Percentiles rank a stretch among this genome's conserved stretches.
phyloP scores from a whole-genome alignment of 2,329 filamentous ascomycete genomes.

The Monosporascus sp. region DNA sequence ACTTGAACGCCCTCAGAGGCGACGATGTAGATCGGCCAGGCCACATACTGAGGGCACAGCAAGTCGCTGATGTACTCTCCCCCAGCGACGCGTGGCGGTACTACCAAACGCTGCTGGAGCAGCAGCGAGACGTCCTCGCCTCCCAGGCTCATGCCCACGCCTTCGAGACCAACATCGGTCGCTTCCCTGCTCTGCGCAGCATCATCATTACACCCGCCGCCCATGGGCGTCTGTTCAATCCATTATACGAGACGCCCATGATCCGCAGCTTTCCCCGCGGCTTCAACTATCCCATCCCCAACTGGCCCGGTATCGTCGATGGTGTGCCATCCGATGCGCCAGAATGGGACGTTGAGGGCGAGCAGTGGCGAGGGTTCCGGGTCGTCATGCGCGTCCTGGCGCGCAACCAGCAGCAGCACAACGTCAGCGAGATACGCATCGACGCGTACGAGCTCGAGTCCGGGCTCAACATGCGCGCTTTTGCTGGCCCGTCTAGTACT shows the following conservation, averaged over 20 bases:
- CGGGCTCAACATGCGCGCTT: constrained; percentile 28
- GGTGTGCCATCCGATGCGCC: not conserved
- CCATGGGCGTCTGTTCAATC: constrained; percentile 31
- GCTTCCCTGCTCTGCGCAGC: constrained; percentile 30
- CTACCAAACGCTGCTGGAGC: constrained; percentile 27
- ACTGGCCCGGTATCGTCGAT: constrained; percentile 19
- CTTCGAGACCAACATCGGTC: constrained; percentile 27
- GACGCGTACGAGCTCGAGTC: constrained; percentile 25
- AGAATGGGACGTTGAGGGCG: constrained; percentile 6
- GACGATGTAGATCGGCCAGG: not conserved
- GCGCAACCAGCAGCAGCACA: constrained; percentile 8
- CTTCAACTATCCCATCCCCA: constrained; percentile 34
- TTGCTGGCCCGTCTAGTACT: constrained; percentile 12
- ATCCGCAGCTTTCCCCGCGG: constrained; percentile 34
- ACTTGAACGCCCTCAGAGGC: not conserved
- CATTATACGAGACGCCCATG: constrained; percentile 37
- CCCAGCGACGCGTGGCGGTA: constrained; percentile 14
- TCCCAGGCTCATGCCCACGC: constrained; percentile 23
- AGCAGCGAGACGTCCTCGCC: constrained; percentile 27
- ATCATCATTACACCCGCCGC: constrained; percentile 35
- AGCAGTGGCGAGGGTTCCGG: constrained; percentile 29
- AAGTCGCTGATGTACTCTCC: not conserved
- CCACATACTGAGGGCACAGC: not conserved
- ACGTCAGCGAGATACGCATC: constrained; percentile 30
- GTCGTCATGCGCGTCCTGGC: constrained; percentile 22